Evolutionary conservation across 2,329 filamentous ascomycete genomes (phyloP), one percentile per base, ranked within the genome.

Genomic region (Xylaria sp.): DNA sequence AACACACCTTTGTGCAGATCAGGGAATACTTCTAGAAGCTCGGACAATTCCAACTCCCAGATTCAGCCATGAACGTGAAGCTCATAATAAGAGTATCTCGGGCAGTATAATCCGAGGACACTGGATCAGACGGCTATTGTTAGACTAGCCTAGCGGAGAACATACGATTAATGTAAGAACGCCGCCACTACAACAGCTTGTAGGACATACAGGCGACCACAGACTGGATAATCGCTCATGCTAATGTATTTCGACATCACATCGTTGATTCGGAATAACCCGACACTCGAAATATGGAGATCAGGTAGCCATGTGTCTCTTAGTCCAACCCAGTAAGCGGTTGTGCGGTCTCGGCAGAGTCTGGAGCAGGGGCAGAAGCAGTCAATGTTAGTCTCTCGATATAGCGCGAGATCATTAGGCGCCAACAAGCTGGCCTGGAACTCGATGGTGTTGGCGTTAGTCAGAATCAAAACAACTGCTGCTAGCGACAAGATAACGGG

Each of bases 111-210:
- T 52, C 23, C 31, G 28, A 20, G 13, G 31, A 25, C 1, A 25
- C 28, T 41, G 55, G 5, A 28, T 65, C 46, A 15, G 39, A 50
- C 48, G 23, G 28, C 56, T 60, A 37, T 60, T 61, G 31, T 61
- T 39, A 55, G 63, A 54, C 44, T 61, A 52, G 20, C 15, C 18
- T 34, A 20, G 52, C 18, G 31, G 12, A 46, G 44, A 46, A 46
- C 23, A 7, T 58, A 28, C 23, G 20, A 58, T n/a, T 31, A 46
- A 2, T 46, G 37, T 41, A 18, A 28, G 39, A 23, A 31, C 31
- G 13, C 20, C 20, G 37, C 39, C 23, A 31, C 3, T n/a, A 28
- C 39, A 44, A 28, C 39, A 28, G 15, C 15, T 58, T 12, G 12
- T 58, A n/a, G 55, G 28, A 3, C 28, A 28, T 28, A 58, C 44